These are phyloP conservation scores for Thelonectria rubi DNA, from an alignment of 2,329 filamentous ascomycete genomes.

Conservation along the genomic window DNA sequence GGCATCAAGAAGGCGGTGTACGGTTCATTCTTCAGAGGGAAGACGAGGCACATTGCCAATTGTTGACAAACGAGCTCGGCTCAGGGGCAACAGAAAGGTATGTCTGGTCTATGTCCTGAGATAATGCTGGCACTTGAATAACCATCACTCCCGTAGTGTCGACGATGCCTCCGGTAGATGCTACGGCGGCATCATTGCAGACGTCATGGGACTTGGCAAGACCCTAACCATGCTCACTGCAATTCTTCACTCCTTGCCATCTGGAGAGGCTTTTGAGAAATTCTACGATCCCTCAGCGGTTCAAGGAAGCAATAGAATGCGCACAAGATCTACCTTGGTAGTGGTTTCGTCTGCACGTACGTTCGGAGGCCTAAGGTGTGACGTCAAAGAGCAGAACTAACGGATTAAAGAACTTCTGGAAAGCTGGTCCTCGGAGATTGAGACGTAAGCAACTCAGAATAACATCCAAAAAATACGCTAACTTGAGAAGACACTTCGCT, in stretches of 20 bases:
- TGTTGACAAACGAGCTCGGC: background rate
- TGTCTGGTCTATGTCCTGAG: background rate
- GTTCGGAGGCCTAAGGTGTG: background rate
- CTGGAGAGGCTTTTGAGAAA: background rate
- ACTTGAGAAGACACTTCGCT: conserved; percentile 44
- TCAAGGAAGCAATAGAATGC: background rate
- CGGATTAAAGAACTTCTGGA: conserved; percentile 47
- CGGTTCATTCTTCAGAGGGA: conserved; percentile 18
- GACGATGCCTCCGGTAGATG: too few relatives aligned
- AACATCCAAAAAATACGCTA: background rate
- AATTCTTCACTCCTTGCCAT: conserved; percentile 10
- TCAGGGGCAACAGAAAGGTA: background rate
- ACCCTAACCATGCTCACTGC: conserved; percentile 22
- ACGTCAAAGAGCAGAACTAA: conserved; percentile 22
- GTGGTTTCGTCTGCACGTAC: conserved; percentile 12
- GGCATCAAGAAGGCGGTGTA: conserved; percentile 15
- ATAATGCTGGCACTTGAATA: too few relatives aligned
- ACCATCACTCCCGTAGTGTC: too few relatives aligned
- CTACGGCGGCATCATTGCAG: conserved; percentile 18
- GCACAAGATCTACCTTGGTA: conserved; percentile 3
- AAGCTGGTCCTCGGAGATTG: conserved; percentile 51
- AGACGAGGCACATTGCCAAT: background rate
- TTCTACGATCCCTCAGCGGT: background rate
- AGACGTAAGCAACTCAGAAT: conserved; percentile 39
- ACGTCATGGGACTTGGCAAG: conserved; percentile 26